Percentiles rank a stretch among this genome's conserved stretches.
These are phyloP conservation scores for Cystobasidiaceae sp. DNA, from an alignment of 1,284 basidiomycete genomes.

Conservation along the genomic window DNA sequence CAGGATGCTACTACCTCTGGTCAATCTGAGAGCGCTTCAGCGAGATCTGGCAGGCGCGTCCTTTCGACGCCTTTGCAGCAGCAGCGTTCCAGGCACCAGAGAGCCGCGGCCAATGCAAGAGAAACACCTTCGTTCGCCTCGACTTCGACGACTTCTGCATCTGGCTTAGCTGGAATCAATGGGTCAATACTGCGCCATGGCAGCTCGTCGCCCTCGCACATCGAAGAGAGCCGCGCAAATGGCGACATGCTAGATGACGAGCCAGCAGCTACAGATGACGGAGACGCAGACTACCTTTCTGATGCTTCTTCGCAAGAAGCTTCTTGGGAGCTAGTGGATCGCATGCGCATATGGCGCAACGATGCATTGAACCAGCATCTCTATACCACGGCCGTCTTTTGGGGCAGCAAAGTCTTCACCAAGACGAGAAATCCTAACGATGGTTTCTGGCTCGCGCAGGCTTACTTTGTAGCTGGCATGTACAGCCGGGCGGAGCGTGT, in stretches of 20 bases:
- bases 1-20: neutral
- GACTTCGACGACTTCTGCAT: constrained; percentile 14
- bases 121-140: constrained; percentile 3
- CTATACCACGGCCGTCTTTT: constrained; percentile 94
- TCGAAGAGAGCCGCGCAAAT: neutral
- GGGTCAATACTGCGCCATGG: neutral
- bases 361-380: constrained; percentile 97
- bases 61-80: constrained; percentile 16
- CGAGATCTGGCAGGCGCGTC: neutral
- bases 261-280: neutral
- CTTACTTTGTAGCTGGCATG: constrained; percentile 90
- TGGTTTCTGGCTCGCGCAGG: constrained; percentile 97
- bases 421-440: constrained; percentile 73
- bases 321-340: constrained; percentile 73
- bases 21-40: neutral
- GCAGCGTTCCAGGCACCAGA: neutral
- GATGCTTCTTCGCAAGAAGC: constrained; percentile 14
- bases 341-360: constrained; percentile 94
- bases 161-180: constrained; percentile 4
- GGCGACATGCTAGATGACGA: neutral
- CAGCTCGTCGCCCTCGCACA: constrained; percentile 13
- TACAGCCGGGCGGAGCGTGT: constrained; percentile 90
- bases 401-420: constrained; percentile 58
- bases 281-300: constrained; percentile 6
- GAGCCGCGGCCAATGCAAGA: neutral